phyloP scores from a whole-genome alignment of 2,329 filamentous ascomycete species.

The Teratosphaeria epicoccoides region DNA sequence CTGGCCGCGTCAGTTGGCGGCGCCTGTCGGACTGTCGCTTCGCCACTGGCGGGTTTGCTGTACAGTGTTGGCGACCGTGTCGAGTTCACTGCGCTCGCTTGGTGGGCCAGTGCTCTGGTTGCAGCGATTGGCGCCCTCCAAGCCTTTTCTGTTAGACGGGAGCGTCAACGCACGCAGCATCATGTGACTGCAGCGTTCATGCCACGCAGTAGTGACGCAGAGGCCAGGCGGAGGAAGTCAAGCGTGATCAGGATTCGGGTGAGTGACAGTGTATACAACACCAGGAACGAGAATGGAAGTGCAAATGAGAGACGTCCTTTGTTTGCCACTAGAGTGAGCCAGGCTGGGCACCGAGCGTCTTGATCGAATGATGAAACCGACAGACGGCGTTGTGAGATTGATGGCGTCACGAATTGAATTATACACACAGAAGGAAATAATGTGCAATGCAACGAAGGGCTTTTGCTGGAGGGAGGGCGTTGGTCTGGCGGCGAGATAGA shows the following conservation, averaged over 20 bases:
- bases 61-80: conserved; percentile 51
- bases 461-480: background rate
- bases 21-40: conserved; percentile 57
- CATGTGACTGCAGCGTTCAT: conserved; percentile 6
- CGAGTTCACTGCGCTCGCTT: conserved; percentile 50
- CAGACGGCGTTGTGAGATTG: background rate
- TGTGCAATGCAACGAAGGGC: background rate
- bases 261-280: conserved; percentile 14
- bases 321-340: conserved; percentile 7
- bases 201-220: background rate
- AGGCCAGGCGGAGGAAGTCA: conserved; percentile 8
- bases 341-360: background rate
- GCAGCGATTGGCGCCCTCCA: conserved; percentile 47
- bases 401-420: background rate
- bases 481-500: background rate
- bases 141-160: conserved; percentile 44
- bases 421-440: background rate
- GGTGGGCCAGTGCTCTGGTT: conserved; percentile 49
- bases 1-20: conserved; percentile 63
- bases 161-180: conserved; percentile 31
- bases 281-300: conserved; percentile 7
- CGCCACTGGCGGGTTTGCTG: conserved; percentile 56
- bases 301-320: conserved; percentile 11
- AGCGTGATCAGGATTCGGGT: conserved; percentile 19
- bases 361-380: background rate